Evolutionary conservation across 306 rosid genomes (phyloP).

Genomic region (Gastrolobium bilobum): DNA sequence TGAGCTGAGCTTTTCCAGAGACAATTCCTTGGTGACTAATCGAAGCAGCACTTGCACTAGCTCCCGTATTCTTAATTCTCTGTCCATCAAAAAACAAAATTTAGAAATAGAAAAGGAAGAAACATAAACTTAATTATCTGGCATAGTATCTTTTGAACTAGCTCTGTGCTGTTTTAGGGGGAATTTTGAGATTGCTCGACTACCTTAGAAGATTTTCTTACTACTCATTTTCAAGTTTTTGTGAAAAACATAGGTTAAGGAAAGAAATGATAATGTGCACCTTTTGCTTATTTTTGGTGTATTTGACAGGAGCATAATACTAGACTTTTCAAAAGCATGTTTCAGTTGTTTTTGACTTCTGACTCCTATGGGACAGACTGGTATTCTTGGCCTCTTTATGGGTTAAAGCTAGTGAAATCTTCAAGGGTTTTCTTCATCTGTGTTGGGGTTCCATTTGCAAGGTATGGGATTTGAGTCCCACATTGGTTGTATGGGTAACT

Average conservation of each 20-base stretch:
- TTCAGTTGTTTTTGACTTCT: slow-evolving; percentile 4
- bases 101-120: slow-evolving; percentile 25
- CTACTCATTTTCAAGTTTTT: not conserved
- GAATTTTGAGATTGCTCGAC: slow-evolving; percentile 26
- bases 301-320: slow-evolving; percentile 7
- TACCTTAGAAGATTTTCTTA: slow-evolving; percentile 35
- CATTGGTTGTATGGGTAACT: too few species aligned
- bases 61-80: slow-evolving; percentile 78
- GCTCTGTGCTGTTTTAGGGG: not conserved
- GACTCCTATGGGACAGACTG: not conserved
- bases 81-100: slow-evolving; percentile 59
- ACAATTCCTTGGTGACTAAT: slow-evolving; percentile 71
- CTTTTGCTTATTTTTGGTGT: slow-evolving; percentile 9
- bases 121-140: not conserved
- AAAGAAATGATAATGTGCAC: too few species aligned
- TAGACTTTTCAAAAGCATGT: slow-evolving; percentile 8
- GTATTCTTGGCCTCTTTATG: not conserved
- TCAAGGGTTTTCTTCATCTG: slow-evolving; percentile 1
- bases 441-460: too few species aligned
- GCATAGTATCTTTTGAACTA: slow-evolving; percentile 30
- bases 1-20: slow-evolving; percentile 67
- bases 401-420: not conserved
- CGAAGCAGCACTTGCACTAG: slow-evolving; percentile 72
- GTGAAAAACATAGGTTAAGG: not conserved
- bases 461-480: too few species aligned